Evolutionary conservation across 345 rosid genomes (phyloP), one percentile per base, ranked within the genome.

Genomic region (Syzygium aqueum): DNA sequence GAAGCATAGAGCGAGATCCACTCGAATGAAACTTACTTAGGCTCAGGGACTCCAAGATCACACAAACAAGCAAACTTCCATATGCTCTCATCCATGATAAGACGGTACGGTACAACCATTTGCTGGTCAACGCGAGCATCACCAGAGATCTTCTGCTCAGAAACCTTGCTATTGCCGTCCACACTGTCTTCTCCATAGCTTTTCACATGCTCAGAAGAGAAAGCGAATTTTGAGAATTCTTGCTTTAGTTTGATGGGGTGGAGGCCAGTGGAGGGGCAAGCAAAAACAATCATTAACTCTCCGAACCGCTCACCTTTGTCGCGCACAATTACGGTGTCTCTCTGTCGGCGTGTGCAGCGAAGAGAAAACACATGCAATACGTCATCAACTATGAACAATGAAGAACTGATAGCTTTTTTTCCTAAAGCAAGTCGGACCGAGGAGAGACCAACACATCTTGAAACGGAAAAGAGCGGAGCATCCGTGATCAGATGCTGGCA

Each of bases 11-110:
- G 90, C 90, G 95, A 89, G 90, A 86, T 85, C 99, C 99, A 97
- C 87, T 89, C 90, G 91, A 91, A 92, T 43, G 93, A 89, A 89
- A 89, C 90, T 19, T 84, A 77, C 28, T 85, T 77, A 25, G 95
- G 94, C 87, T 87, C 90, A 22, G 93, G 93, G 85, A 94, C 95
- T 89, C 92, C 98, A 90, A 97, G 99, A 92, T 97, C 99, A 54
- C 98, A 98, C 92, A 96, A 88, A 92, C 98, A 95, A 63, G 92
- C 94, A 33, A 88, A 94, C 91, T 91, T 97, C 99, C 99, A 96
- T 23, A 96, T 85, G 83, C 93, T 88, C 25, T 93, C 96, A 51
- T 94, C 95, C 99, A 94, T 93, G 43, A 94, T 87, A 49, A 94
- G 89, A 8, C 61, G 46, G 40, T 37, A 37, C 40, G 40, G 90